These are phyloP conservation scores for Carex littledalei DNA, from an alignment of 176 grass and related monocot species.

Conservation along the genomic window DNA sequence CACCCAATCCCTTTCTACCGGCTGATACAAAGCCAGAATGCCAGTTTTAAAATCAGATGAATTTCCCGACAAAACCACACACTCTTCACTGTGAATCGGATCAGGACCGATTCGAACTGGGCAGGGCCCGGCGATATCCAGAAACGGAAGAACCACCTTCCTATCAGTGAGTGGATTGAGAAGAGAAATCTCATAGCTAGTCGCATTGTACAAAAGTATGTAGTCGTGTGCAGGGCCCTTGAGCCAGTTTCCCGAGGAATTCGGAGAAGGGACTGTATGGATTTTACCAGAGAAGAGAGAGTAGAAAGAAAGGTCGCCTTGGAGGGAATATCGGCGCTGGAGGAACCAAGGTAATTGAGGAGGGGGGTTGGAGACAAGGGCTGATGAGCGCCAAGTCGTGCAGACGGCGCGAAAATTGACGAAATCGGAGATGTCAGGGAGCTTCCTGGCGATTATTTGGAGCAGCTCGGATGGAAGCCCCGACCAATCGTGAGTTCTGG, in stretches of 20 bases:
- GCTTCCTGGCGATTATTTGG: neutral
- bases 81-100: neutral
- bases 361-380: neutral
- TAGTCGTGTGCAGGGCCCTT: neutral
- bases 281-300: slow-evolving; percentile 18
- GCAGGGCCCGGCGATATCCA: neutral
- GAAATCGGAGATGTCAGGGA: slow-evolving; percentile 16
- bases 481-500: neutral
- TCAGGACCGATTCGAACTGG: neutral
- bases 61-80: neutral
- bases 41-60: slow-evolving; percentile 18
- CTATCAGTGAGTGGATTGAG: slow-evolving; percentile 9
- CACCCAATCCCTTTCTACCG: neutral
- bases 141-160: neutral
- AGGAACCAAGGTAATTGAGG: slow-evolving; percentile 7
- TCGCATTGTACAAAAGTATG: neutral
- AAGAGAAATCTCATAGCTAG: neutral
- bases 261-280: neutral
- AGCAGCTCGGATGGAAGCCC: neutral
- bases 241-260: neutral
- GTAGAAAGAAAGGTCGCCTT: slow-evolving; percentile 17
- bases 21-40: neutral
- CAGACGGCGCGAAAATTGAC: neutral
- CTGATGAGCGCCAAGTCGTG: neutral
- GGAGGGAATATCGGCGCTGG: neutral